Evolutionary conservation across 2,329 filamentous ascomycete species (phyloP).

Genomic region (Cercospora sojina): DNA sequence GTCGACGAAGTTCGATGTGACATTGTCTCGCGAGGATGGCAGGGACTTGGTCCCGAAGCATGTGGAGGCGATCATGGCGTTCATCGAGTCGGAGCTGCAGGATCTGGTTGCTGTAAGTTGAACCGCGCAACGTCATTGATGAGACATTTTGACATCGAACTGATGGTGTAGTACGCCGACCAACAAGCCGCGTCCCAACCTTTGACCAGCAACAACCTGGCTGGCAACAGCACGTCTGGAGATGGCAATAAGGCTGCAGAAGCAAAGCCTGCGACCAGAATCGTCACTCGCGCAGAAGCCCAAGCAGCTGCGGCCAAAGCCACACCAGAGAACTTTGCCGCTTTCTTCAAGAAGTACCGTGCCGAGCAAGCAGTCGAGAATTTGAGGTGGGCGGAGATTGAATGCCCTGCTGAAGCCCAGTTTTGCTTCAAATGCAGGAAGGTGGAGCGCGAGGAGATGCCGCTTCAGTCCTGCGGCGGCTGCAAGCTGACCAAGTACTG

Average conservation of each 20-base stretch:
- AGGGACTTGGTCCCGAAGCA: not conserved
- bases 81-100: not conserved
- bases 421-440: not conserved
- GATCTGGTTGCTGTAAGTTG: not conserved
- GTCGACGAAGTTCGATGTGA: not conserved
- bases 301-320: not conserved
- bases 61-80: not conserved
- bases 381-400: not conserved
- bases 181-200: not conserved
- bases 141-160: not conserved
- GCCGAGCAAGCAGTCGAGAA: not conserved
- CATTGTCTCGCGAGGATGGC: not conserved
- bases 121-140: not conserved
- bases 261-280: not conserved
- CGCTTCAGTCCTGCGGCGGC: slow-evolving; percentile 2
- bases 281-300: not conserved
- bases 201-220: not conserved
- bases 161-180: not conserved
- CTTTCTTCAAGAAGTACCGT: slow-evolving; percentile 2
- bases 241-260: not conserved
- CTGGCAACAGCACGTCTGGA: not conserved
- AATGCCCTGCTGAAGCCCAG: not conserved
- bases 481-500: slow-evolving; percentile 5
- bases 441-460: not conserved
- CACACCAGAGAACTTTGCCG: slow-evolving; percentile 4